Base-by-base conservation (phyloP, 768 basidiomycete genomes). In the Suillus tomentosus region DNA sequence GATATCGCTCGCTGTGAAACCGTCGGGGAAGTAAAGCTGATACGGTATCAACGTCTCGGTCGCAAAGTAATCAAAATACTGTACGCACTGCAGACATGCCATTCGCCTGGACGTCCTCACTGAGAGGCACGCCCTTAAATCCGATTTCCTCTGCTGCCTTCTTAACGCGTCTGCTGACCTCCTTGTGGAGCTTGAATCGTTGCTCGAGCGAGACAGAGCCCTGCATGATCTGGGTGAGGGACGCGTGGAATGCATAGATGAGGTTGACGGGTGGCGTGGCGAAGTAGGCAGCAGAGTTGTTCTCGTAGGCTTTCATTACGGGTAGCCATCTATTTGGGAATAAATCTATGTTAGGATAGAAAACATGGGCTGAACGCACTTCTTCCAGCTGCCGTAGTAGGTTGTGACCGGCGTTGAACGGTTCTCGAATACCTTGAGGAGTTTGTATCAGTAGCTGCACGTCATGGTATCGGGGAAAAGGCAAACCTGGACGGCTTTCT, bases 231-330 rank as follows among this genome's bases (percentile, higher is more conserved):
- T 84, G 81, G 31, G 76, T 76, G 60, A 99, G 84, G 10, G 95
- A 90, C n/a, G 87, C 84, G 71, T 90, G 87, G 75, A 92, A 93
- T 2, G 97, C 93, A 75, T 94, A 92, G 71, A 99, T 87, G 68
- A 99, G 86, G 79, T 97, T 96, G 64, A 96, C 92, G 9, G 95
- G 95, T 2, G 95, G 93, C 0, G 95, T 98, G 9, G 96, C 96
- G 76, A 98, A 98, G 81, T 98, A 98, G 22, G 89, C 89, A 0
- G 94, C 82, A 13, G 78, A 78, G 64, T 92, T 92, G 64, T 79
- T 77, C 79, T 98, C 95, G 75, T 99, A 99, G 3, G 90, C 88
- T 70, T 89, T 85, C 96, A 99, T 99, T 73, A 97, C 88, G 1
- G 95, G 94, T 53, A 96, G 80, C 93, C 93, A 95, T 70, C 91